Evolutionary conservation across 2,329 filamentous ascomycete genomes (phyloP).

Genomic region (Botryotinia narcissicola): DNA sequence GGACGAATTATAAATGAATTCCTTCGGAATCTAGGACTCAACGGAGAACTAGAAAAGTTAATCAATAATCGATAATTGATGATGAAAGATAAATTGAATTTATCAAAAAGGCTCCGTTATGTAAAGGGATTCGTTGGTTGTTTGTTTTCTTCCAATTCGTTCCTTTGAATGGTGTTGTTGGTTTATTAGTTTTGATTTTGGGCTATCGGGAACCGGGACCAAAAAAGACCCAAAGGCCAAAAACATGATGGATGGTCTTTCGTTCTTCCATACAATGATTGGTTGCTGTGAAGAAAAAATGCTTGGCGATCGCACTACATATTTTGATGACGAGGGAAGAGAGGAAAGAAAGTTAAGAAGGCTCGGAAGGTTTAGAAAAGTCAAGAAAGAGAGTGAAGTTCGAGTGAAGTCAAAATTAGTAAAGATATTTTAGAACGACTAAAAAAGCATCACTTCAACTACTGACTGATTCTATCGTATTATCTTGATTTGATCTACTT

Average conservation of each 20-base stretch:
- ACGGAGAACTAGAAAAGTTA: neutral
- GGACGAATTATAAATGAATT: neutral
- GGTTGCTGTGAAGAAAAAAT: neutral
- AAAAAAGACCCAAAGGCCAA: neutral
- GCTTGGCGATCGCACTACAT: constrained; percentile 9
- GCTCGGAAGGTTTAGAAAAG: neutral
- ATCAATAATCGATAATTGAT: neutral
- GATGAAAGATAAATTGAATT: neutral
- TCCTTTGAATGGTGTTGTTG: constrained; percentile 10
- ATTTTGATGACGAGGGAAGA: constrained; percentile 9
- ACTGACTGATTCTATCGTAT: neutral
- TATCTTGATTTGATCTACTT: neutral
- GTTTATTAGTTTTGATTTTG: neutral
- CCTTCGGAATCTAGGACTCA: neutral
- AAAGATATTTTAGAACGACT: neutral
- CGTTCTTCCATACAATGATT: neutral
- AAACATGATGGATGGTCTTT: neutral
- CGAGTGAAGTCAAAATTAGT: neutral
- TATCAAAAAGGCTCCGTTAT: neutral
- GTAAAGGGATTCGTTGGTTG: neutral
- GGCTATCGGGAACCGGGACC: constrained; percentile 6
- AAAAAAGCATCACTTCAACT: neutral
- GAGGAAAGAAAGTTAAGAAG: neutral
- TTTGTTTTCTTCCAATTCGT: neutral
- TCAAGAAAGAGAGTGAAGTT: neutral